Evolutionary conservation across 2,329 filamentous ascomycete genomes (phyloP), one percentile per base, ranked within the genome.

Genomic region (Cladosporium cucumerinum): DNA sequence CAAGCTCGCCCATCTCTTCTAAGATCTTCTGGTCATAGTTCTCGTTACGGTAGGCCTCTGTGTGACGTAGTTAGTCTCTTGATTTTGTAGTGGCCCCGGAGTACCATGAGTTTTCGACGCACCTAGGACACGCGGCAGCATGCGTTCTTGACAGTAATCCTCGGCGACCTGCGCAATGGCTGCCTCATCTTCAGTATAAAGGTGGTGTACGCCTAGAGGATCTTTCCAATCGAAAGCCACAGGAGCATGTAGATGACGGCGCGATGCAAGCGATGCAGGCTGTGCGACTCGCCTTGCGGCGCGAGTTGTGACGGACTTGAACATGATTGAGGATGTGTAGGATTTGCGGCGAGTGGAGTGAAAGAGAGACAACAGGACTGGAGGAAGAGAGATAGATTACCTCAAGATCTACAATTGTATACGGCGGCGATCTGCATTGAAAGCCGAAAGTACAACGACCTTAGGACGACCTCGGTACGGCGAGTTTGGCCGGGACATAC

Each of bases 91-190:
- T n/a, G n/a, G n/a, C n/a, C n/a, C n/a, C n/a, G n/a, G n/a, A n/a
- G n/a, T n/a, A n/a, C n/a, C n/a, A n/a, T n/a, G 39, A 49, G 48
- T 55, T 60, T 66, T 52, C 43, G 68, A 70, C 30, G 2, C 83
- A 97, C 93, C 89, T 66, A 97, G 83, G 59, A 99, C 90, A 69
- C 94, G 85, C 59, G 95, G 95, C 49, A 91, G 82, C 80, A 99
- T 83, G 66, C 87, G 86, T 76, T 98, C 93, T 78, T 98, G 94
- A 76, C 93, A 98, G 75, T 98, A 99, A 67, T 91, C 86, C 78
- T 96, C 91, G 36, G 94, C 94, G 6, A 92, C 96, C 72, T 97
- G 92, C 49, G 90, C 85, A 70, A 99, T 94, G 16, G 93, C 92
- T 69, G 92, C 76, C 78, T 99, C 95, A 66, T 99, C 95, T 69